phyloP scores from a whole-genome alignment of 2,329 filamentous ascomycete species.

The Seiridium unicorne region DNA sequence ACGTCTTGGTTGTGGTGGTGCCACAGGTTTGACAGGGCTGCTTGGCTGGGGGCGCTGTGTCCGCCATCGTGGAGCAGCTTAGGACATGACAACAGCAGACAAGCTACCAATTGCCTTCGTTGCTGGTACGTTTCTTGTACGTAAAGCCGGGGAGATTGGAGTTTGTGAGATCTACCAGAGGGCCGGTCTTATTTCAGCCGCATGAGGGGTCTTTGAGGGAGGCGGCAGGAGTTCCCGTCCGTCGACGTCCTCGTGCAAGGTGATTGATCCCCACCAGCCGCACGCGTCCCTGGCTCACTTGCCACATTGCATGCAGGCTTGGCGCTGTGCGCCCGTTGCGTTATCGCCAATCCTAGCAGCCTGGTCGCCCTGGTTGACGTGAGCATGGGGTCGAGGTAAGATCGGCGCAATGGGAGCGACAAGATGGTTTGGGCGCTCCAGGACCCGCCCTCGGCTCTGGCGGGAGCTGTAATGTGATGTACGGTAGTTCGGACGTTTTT shows the following conservation, averaged over 20 bases:
- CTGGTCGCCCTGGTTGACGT: neutral
- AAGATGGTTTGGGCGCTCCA: neutral
- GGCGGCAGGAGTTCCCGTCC: neutral
- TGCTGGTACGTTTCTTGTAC: slow-evolving; percentile 6
- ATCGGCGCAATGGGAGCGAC: neutral
- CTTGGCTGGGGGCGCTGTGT: neutral
- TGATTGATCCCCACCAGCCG: neutral
- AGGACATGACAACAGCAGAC: neutral
- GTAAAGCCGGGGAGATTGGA: slow-evolving; percentile 1
- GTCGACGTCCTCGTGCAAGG: no score
- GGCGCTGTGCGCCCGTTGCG: neutral
- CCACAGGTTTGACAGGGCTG: slow-evolving; percentile 8
- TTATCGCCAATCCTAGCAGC: slow-evolving; percentile 3
- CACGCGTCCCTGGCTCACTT: neutral
- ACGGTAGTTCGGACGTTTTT: neutral
- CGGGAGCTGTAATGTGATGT: neutral
- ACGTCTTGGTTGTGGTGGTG: slow-evolving; percentile 1
- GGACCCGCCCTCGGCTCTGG: neutral
- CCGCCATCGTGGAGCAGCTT: neutral
- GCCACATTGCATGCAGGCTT: neutral
- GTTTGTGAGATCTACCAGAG: neutral
- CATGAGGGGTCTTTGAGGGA: neutral
- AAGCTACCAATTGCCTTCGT: neutral
- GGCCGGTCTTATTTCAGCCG: slow-evolving; percentile 7
- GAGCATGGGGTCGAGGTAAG: neutral